Conservation (phyloP, 768 basidiomycete species). For the Auriscalpium vulgare region DNA sequence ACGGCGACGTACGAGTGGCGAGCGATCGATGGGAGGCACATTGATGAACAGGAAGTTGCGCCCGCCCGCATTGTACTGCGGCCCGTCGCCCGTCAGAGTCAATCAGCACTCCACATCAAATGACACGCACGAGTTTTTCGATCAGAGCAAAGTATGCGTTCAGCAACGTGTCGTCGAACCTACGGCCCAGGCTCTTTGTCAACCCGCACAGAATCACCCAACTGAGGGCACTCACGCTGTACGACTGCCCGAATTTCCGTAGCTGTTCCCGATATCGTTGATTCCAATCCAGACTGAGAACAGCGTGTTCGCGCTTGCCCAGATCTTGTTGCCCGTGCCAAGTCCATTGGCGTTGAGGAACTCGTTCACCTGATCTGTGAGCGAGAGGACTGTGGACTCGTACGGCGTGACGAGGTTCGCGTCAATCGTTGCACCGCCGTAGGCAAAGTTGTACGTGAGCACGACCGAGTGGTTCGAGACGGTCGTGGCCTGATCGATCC, state of each 20-base stretch:
- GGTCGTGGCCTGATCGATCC: slow-evolving; percentile 47
- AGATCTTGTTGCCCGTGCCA: slow-evolving; percentile 44
- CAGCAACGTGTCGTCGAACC: slow-evolving; percentile 42
- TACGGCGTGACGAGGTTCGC: slow-evolving; percentile 47
- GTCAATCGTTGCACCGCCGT: slow-evolving; percentile 61
- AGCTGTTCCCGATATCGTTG: slow-evolving; percentile 59
- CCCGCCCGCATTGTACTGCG: slow-evolving; percentile 35
- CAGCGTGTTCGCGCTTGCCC: slow-evolving; percentile 48
- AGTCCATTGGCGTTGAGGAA: slow-evolving; percentile 40
- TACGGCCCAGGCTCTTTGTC: slow-evolving; percentile 10
- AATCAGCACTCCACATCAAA: not conserved
- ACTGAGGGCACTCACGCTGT: slow-evolving; percentile 31
- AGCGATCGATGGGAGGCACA: slow-evolving; percentile 50
- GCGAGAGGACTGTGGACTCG: slow-evolving; percentile 39
- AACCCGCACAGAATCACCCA: not conserved
- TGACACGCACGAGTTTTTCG: slow-evolving; percentile 35
- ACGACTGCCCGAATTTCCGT: slow-evolving; percentile 37
- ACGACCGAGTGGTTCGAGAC: slow-evolving; percentile 45
- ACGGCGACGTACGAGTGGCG: slow-evolving; percentile 46
- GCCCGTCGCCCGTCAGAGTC: not conserved
- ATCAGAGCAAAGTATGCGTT: slow-evolving; percentile 43
- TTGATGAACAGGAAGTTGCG: slow-evolving; percentile 57
- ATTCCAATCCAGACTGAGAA: slow-evolving; percentile 70
- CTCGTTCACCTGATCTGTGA: slow-evolving; percentile 55
- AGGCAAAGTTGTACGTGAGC: slow-evolving; percentile 60